phyloP scores from a whole-genome alignment of 108 stramenopile genomes.

The Nannochloropsis oceanica region DNA sequence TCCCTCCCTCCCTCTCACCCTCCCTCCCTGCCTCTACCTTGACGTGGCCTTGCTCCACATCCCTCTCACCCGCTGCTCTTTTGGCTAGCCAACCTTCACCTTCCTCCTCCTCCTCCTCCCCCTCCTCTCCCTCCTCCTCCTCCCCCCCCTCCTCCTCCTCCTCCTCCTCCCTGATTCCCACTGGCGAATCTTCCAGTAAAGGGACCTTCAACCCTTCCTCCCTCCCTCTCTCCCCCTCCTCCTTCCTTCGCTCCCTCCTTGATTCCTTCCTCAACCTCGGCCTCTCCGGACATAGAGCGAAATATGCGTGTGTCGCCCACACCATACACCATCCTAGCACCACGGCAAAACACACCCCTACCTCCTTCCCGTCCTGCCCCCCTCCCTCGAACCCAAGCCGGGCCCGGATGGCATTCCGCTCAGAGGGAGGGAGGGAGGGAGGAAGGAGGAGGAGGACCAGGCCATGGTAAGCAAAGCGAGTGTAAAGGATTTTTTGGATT shows the following conservation, averaged over 20 bases:
- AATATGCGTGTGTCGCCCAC: neutral
- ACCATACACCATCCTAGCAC: neutral
- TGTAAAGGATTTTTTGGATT: too few relatives aligned
- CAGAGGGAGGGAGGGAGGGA: too few relatives aligned
- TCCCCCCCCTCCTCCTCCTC: neutral
- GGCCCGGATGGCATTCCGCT: too few relatives aligned
- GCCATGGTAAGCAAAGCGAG: too few relatives aligned
- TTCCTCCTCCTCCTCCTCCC: neutral
- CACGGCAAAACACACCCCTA: neutral
- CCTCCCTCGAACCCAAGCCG: too few relatives aligned
- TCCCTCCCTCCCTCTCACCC: neutral
- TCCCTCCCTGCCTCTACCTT: neutral
- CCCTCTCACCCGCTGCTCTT: neutral
- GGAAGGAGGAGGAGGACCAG: too few relatives aligned
- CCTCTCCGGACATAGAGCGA: neutral
- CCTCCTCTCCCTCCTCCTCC: neutral
- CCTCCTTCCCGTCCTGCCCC: too few relatives aligned
- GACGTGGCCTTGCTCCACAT: neutral
- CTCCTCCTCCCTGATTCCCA: neutral
- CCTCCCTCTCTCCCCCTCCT: neutral
- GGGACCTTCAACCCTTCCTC: too few relatives aligned
- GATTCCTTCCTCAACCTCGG: neutral
- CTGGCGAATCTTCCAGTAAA: neutral
- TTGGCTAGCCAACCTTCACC: neutral
- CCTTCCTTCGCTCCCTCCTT: neutral